Conservation (phyloP, 495 filamentous ascomycete species). For the Penicillium crystallinum region DNA sequence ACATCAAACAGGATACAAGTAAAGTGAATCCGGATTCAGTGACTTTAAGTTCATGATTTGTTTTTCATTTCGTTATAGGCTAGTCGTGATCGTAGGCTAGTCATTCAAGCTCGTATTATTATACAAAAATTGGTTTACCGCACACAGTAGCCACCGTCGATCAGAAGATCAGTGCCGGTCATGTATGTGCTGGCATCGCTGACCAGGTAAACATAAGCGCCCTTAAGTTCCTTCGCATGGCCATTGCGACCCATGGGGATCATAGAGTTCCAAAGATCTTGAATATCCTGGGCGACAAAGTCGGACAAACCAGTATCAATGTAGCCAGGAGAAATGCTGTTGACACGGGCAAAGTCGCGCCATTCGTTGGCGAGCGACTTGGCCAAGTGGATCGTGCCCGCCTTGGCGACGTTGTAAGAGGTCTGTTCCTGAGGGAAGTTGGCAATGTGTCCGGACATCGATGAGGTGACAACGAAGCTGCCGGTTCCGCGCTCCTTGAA, state of each 20-base stretch:
- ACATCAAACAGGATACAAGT: background rate
- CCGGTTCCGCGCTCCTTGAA: slow-evolving; percentile 59
- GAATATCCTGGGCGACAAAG: slow-evolving; percentile 64
- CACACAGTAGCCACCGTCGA: slow-evolving; percentile 60
- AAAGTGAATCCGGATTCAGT: too few relatives aligned
- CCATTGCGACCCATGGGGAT: slow-evolving; percentile 72
- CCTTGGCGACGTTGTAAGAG: slow-evolving; percentile 77
- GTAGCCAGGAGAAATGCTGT: slow-evolving; percentile 71
- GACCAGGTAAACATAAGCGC: slow-evolving; percentile 71
- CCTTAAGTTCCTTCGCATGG: slow-evolving; percentile 78
- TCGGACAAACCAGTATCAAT: slow-evolving; percentile 76
- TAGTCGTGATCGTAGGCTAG: slow-evolving; percentile 4
- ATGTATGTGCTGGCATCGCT: slow-evolving; percentile 78
- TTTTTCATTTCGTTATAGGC: too few relatives aligned
- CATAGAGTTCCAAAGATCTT: slow-evolving; percentile 68
- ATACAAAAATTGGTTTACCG: slow-evolving; percentile 28
- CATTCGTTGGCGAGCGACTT: slow-evolving; percentile 67
- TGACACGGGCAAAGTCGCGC: slow-evolving; percentile 72
- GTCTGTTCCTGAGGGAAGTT: slow-evolving; percentile 78
- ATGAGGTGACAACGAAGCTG: slow-evolving; percentile 58
- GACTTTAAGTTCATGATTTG: too few relatives aligned
- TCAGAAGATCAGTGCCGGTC: slow-evolving; percentile 70
- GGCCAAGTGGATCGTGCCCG: slow-evolving; percentile 51
- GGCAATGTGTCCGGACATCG: slow-evolving; percentile 69
- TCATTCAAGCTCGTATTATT: background rate